Conservation (phyloP, 106 monocot species). For the Acorus gramineus region DNA sequence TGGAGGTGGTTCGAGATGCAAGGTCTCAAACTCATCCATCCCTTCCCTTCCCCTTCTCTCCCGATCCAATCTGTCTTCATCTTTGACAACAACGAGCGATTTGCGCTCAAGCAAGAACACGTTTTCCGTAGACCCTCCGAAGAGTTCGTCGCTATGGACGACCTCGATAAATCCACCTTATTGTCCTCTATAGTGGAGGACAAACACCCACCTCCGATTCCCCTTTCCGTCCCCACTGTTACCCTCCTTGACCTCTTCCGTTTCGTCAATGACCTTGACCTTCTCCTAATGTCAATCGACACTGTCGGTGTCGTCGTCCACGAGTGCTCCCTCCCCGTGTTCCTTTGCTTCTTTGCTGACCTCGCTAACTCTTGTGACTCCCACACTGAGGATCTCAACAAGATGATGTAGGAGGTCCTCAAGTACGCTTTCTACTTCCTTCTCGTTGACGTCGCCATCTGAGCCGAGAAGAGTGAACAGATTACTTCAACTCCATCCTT, state of each 20-base stretch:
- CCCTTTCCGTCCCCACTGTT: constrained; percentile 11
- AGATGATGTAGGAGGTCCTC: constrained; percentile 78
- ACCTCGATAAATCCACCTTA: too few species aligned
- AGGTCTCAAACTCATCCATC: too few species aligned
- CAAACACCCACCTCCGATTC: too few species aligned
- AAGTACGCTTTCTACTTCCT: constrained; percentile 40
- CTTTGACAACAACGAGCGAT: too few species aligned
- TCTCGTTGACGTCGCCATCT: constrained; percentile 26
- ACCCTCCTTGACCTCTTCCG: constrained; percentile 42
- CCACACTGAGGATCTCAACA: constrained; percentile 55
- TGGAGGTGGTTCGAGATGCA: too few species aligned
- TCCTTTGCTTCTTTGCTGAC: constrained; percentile 87
- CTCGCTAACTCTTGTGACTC: constrained; percentile 89
- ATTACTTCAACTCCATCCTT: too few species aligned
- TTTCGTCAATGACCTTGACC: constrained; percentile 73
- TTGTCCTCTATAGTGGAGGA: too few species aligned
- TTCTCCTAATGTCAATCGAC: constrained; percentile 55
- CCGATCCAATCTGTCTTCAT: too few species aligned
- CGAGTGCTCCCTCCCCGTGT: constrained; percentile 82
- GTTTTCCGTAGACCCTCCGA: too few species aligned
- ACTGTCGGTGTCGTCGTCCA: constrained; percentile 71
- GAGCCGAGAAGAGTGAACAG: not conserved
- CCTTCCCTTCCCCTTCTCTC: too few species aligned
- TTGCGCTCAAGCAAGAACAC: too few species aligned
- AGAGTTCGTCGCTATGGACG: too few species aligned